These are phyloP conservation scores for Piper betle DNA, from an alignment of 164 flowering plant species.

Conservation along the genomic window DNA sequence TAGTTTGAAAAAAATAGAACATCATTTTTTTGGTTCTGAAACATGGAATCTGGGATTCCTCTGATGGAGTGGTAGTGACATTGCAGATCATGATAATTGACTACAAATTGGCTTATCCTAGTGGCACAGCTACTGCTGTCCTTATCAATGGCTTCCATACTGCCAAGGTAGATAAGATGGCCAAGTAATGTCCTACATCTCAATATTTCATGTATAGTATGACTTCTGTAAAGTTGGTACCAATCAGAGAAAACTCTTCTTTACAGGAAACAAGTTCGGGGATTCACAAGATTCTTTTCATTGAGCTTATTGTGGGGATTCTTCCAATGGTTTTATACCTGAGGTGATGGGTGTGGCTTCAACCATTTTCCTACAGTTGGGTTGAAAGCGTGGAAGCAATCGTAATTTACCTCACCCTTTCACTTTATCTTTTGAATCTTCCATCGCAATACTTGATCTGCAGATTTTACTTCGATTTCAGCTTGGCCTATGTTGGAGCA, in stretches of 20 bases:
- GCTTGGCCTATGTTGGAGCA: conserved; percentile 70
- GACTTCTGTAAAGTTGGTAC: not conserved
- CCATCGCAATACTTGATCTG: not conserved
- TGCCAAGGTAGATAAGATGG: conserved; percentile 47
- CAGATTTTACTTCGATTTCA: conserved; percentile 87
- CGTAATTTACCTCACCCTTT: not conserved
- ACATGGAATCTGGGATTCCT: not conserved
- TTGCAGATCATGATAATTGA: conserved; percentile 51
- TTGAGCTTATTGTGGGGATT: conserved; percentile 19
- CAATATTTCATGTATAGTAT: not conserved
- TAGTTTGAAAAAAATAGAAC: too few species aligned
- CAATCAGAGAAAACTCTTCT: not conserved
- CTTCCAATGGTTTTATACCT: conserved; percentile 25
- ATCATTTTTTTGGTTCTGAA: too few species aligned
- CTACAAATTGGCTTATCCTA: conserved; percentile 52
- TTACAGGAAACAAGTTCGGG: conserved; percentile 17
- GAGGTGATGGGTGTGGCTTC: conserved; percentile 19
- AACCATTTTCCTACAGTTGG: conserved; percentile 15
- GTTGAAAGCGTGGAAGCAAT: conserved; percentile 11
- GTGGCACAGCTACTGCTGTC: conserved; percentile 62
- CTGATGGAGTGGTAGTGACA: not conserved
- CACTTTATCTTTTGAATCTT: not conserved
- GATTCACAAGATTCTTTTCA: conserved; percentile 13
- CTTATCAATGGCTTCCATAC: conserved; percentile 65
- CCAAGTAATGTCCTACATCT: conserved; percentile 22